Percentiles rank a stretch among this genome's conserved stretches.
These are phyloP conservation scores for Dothistroma pini DNA, from an alignment of 2,329 filamentous ascomycete species.

Conservation along the genomic window DNA sequence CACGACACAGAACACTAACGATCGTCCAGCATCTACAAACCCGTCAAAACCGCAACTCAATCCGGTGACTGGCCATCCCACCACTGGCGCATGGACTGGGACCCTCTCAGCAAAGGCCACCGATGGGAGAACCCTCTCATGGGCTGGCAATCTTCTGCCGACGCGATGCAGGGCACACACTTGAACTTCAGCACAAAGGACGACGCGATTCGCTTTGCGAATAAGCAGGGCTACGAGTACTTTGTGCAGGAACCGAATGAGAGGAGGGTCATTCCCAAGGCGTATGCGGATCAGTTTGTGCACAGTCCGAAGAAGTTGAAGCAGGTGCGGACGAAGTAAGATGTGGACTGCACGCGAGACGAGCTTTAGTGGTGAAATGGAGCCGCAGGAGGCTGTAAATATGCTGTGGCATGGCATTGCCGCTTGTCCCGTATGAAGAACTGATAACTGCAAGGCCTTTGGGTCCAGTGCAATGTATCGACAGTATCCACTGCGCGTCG, in stretches of 20 bases:
- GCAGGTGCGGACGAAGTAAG: slow-evolving; percentile 70
- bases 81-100: slow-evolving; percentile 98
- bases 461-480: neutral
- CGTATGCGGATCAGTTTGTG: slow-evolving; percentile 94
- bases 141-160: slow-evolving; percentile 95
- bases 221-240: slow-evolving; percentile 99
- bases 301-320: slow-evolving; percentile 85
- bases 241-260: slow-evolving; percentile 96
- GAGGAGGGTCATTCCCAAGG: slow-evolving; percentile 82
- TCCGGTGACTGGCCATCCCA: slow-evolving; percentile 81
- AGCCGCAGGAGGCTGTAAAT: neutral
- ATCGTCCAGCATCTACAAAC: slow-evolving; percentile 74
- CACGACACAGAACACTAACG: neutral
- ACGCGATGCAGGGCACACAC: slow-evolving; percentile 91
- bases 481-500: neutral
- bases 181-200: slow-evolving; percentile 90
- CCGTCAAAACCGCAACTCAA: slow-evolving; percentile 91
- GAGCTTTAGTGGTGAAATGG: neutral
- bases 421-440: neutral
- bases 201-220: slow-evolving; percentile 88
- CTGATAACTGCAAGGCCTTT: neutral
- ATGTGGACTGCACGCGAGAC: slow-evolving; percentile 33
- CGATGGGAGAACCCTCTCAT: slow-evolving; percentile 98
- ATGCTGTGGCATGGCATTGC: neutral
- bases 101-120: slow-evolving; percentile 85